Evolutionary conservation across 345 rosid genomes (phyloP).

Genomic region (Brassica nigra): DNA sequence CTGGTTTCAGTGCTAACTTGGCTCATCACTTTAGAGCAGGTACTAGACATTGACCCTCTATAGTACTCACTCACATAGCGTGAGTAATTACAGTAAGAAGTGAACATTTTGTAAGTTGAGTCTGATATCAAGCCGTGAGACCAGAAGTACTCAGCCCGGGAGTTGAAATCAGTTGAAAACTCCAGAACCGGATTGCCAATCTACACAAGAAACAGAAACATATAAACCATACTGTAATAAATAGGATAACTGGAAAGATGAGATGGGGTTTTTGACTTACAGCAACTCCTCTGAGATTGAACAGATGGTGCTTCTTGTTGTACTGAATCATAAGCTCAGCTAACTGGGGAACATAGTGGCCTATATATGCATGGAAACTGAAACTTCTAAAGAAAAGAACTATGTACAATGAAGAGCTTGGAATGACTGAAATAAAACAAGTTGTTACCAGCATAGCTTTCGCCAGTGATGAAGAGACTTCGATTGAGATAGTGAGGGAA

Average conservation of each 20-base stretch:
- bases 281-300: conserved; percentile 90
- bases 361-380: conserved; percentile 39
- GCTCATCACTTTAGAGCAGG: conserved; percentile 80
- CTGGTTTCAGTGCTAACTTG: conserved; percentile 85
- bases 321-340: conserved; percentile 81
- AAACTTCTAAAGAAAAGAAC: background rate
- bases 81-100: conserved; percentile 85
- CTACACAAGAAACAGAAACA: conserved; percentile 45
- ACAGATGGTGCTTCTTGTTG: conserved; percentile 72
- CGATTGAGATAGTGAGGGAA: conserved; percentile 90
- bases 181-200: conserved; percentile 92
- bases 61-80: conserved; percentile 87
- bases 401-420: background rate
- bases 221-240: background rate
- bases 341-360: conserved; percentile 91
- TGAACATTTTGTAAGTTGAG: conserved; percentile 82
- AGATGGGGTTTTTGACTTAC: conserved; percentile 49
- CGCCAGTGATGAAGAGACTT: conserved; percentile 88
- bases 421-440: conserved; percentile 13
- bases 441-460: conserved; percentile 89
- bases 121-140: conserved; percentile 96
- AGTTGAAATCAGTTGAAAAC: conserved; percentile 84
- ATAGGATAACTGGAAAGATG: background rate
- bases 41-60: conserved; percentile 69
- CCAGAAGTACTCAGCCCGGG: conserved; percentile 97